A percentile compares a stretch with the other conserved stretches of the same genome.
Evolutionary conservation across 371 early-diverging fungal genomes (phyloP).

Genomic region (Rhizopus delemar): DNA sequence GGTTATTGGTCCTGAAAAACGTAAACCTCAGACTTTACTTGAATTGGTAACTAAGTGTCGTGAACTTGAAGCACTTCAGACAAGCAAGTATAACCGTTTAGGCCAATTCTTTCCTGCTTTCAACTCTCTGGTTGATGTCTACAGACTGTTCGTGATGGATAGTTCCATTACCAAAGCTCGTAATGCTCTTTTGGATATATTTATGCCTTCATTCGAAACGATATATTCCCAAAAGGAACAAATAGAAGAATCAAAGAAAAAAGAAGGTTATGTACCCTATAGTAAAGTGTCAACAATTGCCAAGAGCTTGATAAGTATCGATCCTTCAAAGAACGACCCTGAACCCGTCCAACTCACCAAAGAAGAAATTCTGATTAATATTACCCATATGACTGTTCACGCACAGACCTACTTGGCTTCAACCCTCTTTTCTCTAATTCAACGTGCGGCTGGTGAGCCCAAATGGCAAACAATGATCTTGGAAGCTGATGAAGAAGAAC

Average conservation of each 20-base stretch:
- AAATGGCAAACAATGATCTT: slow-evolving; percentile 29
- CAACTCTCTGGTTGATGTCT: slow-evolving; percentile 11
- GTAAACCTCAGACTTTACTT: slow-evolving; percentile 20
- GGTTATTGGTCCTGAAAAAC: slow-evolving; percentile 23
- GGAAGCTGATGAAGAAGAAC: slow-evolving; percentile 10
- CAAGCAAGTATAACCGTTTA: slow-evolving; percentile 27
- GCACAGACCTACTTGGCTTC: slow-evolving; percentile 37
- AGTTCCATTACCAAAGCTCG: not conserved
- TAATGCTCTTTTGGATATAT: slow-evolving; percentile 14
- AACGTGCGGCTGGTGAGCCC: slow-evolving; percentile 37
- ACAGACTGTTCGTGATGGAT: slow-evolving; percentile 8
- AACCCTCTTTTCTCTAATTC: slow-evolving; percentile 37
- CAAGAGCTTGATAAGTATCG: slow-evolving; percentile 20
- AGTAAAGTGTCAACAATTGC: slow-evolving; percentile 11
- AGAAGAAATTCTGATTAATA: slow-evolving; percentile 39
- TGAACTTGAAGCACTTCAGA: slow-evolving; percentile 21
- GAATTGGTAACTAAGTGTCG: slow-evolving; percentile 20
- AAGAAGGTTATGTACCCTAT: not conserved
- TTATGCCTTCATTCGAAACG: slow-evolving; percentile 18
- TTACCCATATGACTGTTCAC: slow-evolving; percentile 42
- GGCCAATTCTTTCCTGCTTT: slow-evolving; percentile 26
- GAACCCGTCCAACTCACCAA: slow-evolving; percentile 36
- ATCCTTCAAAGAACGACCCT: slow-evolving; percentile 42
- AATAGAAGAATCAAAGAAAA: not conserved
- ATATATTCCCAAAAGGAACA: not conserved